Conservation (phyloP, 1,284 basidiomycete genomes). For the Tylopilus sp. region DNA sequence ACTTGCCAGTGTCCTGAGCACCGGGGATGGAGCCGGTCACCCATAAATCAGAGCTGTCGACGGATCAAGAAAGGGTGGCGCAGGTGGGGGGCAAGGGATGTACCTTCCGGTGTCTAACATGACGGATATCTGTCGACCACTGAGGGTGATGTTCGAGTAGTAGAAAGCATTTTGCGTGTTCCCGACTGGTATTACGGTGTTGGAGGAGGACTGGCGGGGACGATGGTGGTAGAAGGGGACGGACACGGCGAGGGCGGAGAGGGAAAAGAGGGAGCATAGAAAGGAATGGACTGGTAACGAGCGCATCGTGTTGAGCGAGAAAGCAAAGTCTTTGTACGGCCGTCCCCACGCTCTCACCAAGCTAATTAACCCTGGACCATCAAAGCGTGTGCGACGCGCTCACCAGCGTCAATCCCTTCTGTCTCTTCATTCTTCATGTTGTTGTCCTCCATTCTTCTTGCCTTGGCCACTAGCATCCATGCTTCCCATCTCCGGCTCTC, state of each 20-base stretch:
- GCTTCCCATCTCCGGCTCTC: constrained; percentile 19
- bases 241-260: constrained; percentile 40
- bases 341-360: too few relatives aligned
- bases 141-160: constrained; percentile 55
- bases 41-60: constrained; percentile 32
- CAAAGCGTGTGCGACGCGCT: constrained; percentile 4
- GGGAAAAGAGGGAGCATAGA: constrained; percentile 37
- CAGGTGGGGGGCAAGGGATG: neutral
- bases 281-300: constrained; percentile 44
- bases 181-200: constrained; percentile 39
- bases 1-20: constrained; percentile 54
- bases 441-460: constrained; percentile 14
- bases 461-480: neutral
- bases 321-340: too few relatives aligned
- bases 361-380: neutral
- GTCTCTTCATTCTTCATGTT: neutral
- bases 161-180: constrained; percentile 64
- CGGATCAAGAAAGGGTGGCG: constrained; percentile 5
- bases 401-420: neutral
- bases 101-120: constrained; percentile 61
- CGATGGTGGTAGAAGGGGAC: constrained; percentile 43
- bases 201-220: constrained; percentile 28
- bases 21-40: constrained; percentile 31
- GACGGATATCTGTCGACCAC: constrained; percentile 46
- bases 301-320: constrained; percentile 35